Conservation (phyloP, 2,329 filamentous ascomycete genomes). For the Xylariomycetidae sp. region DNA sequence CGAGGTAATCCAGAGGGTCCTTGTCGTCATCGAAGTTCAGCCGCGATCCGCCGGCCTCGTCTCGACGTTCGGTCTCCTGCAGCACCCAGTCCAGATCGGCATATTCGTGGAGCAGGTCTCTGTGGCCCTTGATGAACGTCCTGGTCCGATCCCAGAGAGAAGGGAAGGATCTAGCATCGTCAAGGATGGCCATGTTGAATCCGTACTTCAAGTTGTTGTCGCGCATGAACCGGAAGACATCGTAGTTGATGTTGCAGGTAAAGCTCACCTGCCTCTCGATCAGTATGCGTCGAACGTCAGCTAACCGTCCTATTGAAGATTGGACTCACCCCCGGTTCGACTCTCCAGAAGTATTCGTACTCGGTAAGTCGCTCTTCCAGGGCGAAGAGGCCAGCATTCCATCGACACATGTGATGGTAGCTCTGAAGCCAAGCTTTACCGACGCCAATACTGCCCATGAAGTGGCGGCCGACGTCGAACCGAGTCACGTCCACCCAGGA, state of each 20-base stretch:
- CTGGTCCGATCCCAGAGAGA: conserved; percentile 40
- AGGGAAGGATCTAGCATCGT: conserved; percentile 36
- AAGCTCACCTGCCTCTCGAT: conserved; percentile 50
- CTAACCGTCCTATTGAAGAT: neutral
- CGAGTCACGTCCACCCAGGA: conserved; percentile 64
- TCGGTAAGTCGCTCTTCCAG: conserved; percentile 62
- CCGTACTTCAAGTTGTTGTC: conserved; percentile 79
- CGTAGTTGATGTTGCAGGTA: conserved; percentile 64
- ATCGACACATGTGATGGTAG: conserved; percentile 73
- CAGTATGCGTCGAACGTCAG: too few relatives aligned
- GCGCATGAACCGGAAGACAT: conserved; percentile 80
- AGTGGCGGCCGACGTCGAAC: conserved; percentile 56
- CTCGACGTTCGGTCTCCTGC: conserved; percentile 20
- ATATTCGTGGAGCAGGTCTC: conserved; percentile 38
- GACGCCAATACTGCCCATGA: conserved; percentile 57
- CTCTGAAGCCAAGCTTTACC: conserved; percentile 61
- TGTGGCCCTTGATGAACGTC: conserved; percentile 39
- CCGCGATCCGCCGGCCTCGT: conserved; percentile 1
- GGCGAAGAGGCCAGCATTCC: conserved; percentile 81
- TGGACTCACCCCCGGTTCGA: conserved; percentile 51
- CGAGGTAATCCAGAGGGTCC: conserved; percentile 22
- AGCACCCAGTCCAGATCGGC: conserved; percentile 45
- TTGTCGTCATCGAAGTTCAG: conserved; percentile 3
- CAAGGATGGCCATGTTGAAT: conserved; percentile 46
- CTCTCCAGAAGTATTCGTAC: conserved; percentile 56